Evolutionary conservation across 176 grass and related monocot species (phyloP), one percentile per base, ranked within the genome.

Genomic region (Ananas comosus): DNA sequence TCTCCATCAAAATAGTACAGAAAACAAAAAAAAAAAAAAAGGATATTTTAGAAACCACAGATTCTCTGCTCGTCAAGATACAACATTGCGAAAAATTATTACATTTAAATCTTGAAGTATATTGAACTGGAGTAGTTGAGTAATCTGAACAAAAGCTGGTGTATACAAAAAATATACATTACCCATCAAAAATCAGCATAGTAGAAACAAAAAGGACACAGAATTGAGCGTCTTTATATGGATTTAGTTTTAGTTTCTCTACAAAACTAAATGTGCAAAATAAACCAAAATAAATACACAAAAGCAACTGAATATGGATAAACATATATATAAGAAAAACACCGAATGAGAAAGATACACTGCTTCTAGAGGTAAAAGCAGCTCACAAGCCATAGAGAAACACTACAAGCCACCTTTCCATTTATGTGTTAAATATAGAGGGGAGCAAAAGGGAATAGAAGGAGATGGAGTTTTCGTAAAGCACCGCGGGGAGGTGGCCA

Each of bases 271-370:
- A 61, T 61, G 21, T 61, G 56, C 17, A 61, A 18, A 61, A 61
- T 13, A 61, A 61, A 61, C 21, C 56, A 61, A 61, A 16, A 61
- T 23, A 61, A 61, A 42, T 61, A 61, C 21, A 61, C 56, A 61
- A 19, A 19, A 19, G 21, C 21, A 61, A 61, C 17, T 18, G 56
- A 61, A 61, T 19, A 61, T 61, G 16, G 56, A 16, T 10, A 61
- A 61, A 16, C 56, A 61, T 61, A 61, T 61, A 61, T 61, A 61
- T 18, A 19, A 22, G 17, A 61, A 61, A 16, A 22, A 42, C 33
- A 42, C 33, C 7, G 33, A 42, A 42, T 0, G 33, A 42, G 33
- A 42, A 42, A 42, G 33, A 42, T 42, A 42, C 33, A 42, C 33
- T 42, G 33, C 33, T 42, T 42, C 33, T 42, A 42, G 5, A 7